A percentile compares a stretch with the other conserved stretches of the same genome.
phyloP scores from a whole-genome alignment of 768 basidiomycete species.

The Pleurotus giganteus region DNA sequence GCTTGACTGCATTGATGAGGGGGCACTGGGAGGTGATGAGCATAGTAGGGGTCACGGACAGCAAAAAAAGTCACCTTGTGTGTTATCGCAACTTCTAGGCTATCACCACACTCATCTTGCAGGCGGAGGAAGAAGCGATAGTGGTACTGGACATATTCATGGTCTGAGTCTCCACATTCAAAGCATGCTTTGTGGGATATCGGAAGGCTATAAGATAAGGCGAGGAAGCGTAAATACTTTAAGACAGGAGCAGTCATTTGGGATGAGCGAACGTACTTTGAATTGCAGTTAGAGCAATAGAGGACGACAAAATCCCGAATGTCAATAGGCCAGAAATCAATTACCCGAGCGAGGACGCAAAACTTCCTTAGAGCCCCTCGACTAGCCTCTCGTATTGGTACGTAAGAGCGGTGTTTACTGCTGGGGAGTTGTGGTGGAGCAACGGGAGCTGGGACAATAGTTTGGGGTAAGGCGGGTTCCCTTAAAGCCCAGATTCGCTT shows the following conservation, averaged over 20 bases:
- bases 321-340: conserved; percentile 55
- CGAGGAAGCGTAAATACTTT: neutral
- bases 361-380: conserved; percentile 35
- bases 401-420: conserved; percentile 14
- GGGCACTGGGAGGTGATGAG: conserved; percentile 30
- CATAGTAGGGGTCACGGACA: neutral
- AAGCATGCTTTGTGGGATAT: conserved; percentile 41
- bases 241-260: neutral
- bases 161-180: conserved; percentile 51
- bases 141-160: conserved; percentile 44
- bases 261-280: conserved; percentile 35
- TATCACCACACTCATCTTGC: conserved; percentile 44
- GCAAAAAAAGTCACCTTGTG: conserved; percentile 36
- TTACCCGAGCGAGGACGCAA: conserved; percentile 44
- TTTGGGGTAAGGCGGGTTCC: neutral
- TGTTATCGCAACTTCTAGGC: conserved; percentile 42
- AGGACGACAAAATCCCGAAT: conserved; percentile 46
- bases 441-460: neutral
- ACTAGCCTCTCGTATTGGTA: conserved; percentile 33
- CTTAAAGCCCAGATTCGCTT: conserved; percentile 23
- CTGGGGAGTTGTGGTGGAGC: neutral
- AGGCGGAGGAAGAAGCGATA: conserved; percentile 51
- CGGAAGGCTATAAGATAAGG: conserved; percentile 37
- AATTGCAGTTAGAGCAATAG: conserved; percentile 51
- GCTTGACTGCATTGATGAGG: conserved; percentile 42